Evolutionary conservation across 140 eudicot species (phyloP), one percentile per base, ranked within the genome.

Genomic region (Stevia rebaudiana): DNA sequence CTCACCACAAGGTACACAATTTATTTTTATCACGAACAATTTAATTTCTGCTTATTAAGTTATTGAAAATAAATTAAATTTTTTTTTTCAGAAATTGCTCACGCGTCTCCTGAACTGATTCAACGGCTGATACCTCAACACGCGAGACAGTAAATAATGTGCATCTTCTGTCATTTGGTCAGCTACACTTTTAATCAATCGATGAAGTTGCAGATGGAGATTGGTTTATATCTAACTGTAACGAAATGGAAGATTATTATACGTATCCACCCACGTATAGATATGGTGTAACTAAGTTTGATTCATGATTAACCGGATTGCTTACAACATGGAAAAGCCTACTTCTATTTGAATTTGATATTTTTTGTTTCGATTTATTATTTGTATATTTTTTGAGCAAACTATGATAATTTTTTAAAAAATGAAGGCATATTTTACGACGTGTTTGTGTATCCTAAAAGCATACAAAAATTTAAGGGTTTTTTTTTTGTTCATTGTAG

Each of bases 111-210:
- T 10, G 98, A 91, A 57, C 81, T 91, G 40, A 79, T 86, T 56
- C 81, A 81, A 61, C 92, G 95, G 18, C 92, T 91, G 77, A 70
- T 88, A 63, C 98, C 96, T 25, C 79, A 78, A 40, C 94, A 80
- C 7, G 77, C 65, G 13, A 82, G 76, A 41, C 67, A 76, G 66
- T 84, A 68, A 82, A 63, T 11, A 44, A 48, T 2, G 51, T 51
- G 36, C 13, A 3, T 61, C 24, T 68, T 76, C 71, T 63, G 63
- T 67, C 71, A 28, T 72, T 43, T 62, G 55, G 43, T 53, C 44
- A 71, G 51, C 69, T 22, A 75, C 39, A 60, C 36, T 51, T 19
- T 70, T 63, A 56, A 70, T 47, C 31, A 46, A 58, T 12, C 28
- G 35, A 4, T 25, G 23, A 15, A 46, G 71, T 42, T 52, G 48